phyloP scores from a whole-genome alignment of 106 monocot species.

The Dioscorea alata region DNA sequence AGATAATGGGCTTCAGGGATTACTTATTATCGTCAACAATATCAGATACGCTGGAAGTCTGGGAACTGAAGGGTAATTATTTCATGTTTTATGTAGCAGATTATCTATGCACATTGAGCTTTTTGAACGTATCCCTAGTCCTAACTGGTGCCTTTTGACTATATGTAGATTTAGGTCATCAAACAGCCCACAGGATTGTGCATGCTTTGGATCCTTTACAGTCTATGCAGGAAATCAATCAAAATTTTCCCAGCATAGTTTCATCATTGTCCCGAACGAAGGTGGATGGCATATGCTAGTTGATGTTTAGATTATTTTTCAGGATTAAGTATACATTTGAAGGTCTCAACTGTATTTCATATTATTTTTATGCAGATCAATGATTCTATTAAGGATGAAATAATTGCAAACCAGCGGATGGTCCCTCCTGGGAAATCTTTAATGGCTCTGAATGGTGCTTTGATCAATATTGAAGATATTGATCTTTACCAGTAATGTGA shows the following conservation, averaged over 20 bases:
- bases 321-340: neutral
- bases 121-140: no score
- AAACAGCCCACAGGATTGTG: constrained; percentile 86
- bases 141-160: neutral
- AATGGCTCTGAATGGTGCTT: constrained; percentile 95
- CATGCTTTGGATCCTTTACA: constrained; percentile 93
- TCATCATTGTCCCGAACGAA: constrained; percentile 94
- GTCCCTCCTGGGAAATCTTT: constrained; percentile 95
- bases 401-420: constrained; percentile 93
- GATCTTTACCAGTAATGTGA: constrained; percentile 84
- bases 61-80: constrained; percentile 87
- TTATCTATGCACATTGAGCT: neutral
- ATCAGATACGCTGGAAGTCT: constrained; percentile 91
- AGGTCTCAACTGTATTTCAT: neutral
- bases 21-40: constrained; percentile 78
- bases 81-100: neutral
- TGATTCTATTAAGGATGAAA: constrained; percentile 87
- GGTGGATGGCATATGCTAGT: constrained; percentile 22
- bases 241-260: constrained; percentile 93
- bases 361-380: constrained; percentile 48
- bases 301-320: neutral
- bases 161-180: constrained; percentile 79
- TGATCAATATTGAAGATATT: constrained; percentile 90
- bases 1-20: constrained; percentile 87
- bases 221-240: constrained; percentile 96